phyloP scores from a whole-genome alignment of 2,329 filamentous ascomycete genomes.

The Ceratocystis albifundus region DNA sequence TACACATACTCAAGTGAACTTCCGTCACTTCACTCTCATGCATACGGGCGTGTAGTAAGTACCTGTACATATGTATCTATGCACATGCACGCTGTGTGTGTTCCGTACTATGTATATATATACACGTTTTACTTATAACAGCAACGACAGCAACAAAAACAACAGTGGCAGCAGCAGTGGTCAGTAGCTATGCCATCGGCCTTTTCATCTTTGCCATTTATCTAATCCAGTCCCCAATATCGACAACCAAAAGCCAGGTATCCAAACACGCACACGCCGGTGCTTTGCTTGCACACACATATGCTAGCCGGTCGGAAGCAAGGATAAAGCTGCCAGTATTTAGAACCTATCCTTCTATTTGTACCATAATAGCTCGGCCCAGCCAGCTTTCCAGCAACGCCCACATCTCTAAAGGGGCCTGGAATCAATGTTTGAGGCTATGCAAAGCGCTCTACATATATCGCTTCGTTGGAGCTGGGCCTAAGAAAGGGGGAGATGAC shows the following conservation, averaged over 20 bases:
- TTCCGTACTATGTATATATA: background rate
- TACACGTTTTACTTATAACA: background rate
- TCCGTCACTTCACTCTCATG: background rate
- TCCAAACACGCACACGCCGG: background rate
- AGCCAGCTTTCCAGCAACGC: background rate
- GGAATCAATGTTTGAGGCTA: constrained; percentile 4
- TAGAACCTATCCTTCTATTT: background rate
- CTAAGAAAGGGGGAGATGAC: background rate
- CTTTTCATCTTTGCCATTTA: background rate
- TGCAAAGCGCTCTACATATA: background rate
- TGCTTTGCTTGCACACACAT: background rate
- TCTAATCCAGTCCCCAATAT: background rate
- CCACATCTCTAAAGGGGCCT: background rate
- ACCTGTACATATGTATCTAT: background rate
- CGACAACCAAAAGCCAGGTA: background rate
- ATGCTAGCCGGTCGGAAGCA: background rate
- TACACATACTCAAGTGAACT: background rate
- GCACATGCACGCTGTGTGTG: background rate
- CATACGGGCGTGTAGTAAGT: background rate
- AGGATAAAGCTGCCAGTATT: background rate
- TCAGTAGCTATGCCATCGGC: background rate
- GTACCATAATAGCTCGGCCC: background rate
- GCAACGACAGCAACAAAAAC: background rate
- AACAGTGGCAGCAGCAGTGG: background rate
- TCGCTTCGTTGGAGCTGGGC: background rate